A percentile compares a stretch with the other conserved stretches of the same genome.
Conservation (phyloP, 225 moss, liverwort and hornwort species). For the Physcomitrium patens region DNA sequence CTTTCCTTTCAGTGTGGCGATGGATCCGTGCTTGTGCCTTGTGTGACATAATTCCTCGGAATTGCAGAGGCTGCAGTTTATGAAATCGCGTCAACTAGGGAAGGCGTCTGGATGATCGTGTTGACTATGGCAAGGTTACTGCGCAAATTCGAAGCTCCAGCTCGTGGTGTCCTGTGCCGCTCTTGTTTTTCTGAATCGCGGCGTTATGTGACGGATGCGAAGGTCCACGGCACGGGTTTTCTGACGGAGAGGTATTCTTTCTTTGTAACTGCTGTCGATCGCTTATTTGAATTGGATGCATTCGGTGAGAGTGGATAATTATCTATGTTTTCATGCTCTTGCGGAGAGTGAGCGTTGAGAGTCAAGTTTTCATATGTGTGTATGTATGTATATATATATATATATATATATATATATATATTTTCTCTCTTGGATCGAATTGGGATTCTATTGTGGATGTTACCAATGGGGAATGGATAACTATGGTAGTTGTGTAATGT, state of each 20-base stretch:
- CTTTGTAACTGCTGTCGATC: neutral
- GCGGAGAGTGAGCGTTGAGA: neutral
- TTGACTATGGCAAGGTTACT: slow-evolving; percentile 27
- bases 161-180: neutral
- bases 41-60: neutral
- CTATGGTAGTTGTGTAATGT: neutral
- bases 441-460: neutral
- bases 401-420: neutral
- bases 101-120: neutral
- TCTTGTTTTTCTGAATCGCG: slow-evolving; percentile 9
- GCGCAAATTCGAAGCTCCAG: slow-evolving; percentile 24
- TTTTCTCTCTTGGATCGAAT: neutral
- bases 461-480: neutral
- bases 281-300: neutral
- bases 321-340: neutral
- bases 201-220: slow-evolving; percentile 36
- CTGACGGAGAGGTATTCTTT: slow-evolving; percentile 37
- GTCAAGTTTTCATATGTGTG: neutral
- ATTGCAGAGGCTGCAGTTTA: neutral
- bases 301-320: neutral
- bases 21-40: neutral
- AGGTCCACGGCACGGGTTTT: slow-evolving; percentile 43
- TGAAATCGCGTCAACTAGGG: too few relatives aligned
- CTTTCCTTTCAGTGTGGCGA: neutral
- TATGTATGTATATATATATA: neutral